Percentiles rank a stretch among this genome's conserved stretches.
phyloP scores from a whole-genome alignment of 176 grass and related monocot species.

The Triticum urartu region DNA sequence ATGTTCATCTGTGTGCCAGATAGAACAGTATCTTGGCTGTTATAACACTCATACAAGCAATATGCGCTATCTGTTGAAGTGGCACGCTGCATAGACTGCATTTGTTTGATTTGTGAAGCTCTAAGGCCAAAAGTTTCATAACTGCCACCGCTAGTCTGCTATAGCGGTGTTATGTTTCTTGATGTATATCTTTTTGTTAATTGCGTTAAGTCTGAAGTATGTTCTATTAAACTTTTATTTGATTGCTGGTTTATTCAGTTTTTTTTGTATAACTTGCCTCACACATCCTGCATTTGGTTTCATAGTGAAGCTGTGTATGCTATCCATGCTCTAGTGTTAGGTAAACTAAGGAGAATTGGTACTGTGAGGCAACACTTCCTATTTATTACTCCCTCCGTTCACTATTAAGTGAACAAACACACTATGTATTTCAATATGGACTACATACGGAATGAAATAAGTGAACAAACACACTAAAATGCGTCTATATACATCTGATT shows the following conservation, averaged over 20 bases:
- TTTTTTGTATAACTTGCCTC: background rate
- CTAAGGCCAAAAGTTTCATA: background rate
- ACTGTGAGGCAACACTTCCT: slow-evolving; percentile 1
- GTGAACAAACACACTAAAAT: too few relatives aligned
- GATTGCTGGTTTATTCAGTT: background rate
- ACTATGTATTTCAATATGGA: too few relatives aligned
- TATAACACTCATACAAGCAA: background rate
- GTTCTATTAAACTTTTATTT: background rate
- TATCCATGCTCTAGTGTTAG: background rate
- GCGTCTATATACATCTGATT: too few relatives aligned
- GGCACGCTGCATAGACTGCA: background rate
- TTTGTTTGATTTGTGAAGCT: background rate
- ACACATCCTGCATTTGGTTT: background rate
- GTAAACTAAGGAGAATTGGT: background rate
- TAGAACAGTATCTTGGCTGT: background rate
- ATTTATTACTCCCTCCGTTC: background rate
- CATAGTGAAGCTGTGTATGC: background rate
- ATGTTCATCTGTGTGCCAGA: background rate
- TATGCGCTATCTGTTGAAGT: background rate
- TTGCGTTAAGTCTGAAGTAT: background rate
- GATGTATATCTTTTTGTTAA: slow-evolving; percentile 14
- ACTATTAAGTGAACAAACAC: too few relatives aligned
- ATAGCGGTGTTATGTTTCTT: background rate
- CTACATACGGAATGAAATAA: too few relatives aligned
- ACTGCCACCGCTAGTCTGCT: background rate